These are phyloP conservation scores for Fistulifera pelliculosa DNA, from an alignment of 108 stramenopile species.

Conservation along the genomic window DNA sequence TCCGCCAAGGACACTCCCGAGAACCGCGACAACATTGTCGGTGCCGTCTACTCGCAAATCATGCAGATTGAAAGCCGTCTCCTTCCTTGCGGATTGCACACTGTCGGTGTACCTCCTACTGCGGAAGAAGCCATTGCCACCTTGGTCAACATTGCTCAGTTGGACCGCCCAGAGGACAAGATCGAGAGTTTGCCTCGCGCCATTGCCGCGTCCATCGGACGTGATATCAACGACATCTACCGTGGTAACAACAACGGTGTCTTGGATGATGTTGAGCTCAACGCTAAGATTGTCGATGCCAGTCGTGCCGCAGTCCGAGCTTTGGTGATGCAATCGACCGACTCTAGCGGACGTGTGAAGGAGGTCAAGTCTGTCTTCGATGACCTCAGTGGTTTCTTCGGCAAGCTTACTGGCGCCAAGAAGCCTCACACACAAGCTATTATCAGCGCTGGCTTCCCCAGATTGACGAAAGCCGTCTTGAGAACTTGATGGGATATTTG, in stretches of 20 bases:
- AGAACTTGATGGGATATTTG: constrained; percentile 80
- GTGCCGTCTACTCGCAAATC: constrained; percentile 85
- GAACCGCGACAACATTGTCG: constrained; percentile 77
- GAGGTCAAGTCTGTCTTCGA: constrained; percentile 88
- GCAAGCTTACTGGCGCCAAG: constrained; percentile 55
- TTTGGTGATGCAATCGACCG: constrained; percentile 83
- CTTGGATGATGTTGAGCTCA: constrained; percentile 78
- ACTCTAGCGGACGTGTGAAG: constrained; percentile 87
- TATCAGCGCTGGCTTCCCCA: constrained; percentile 81
- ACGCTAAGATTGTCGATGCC: constrained; percentile 73
- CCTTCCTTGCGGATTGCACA: constrained; percentile 94
- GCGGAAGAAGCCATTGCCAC: constrained; percentile 94
- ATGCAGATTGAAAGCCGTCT: constrained; percentile 97
- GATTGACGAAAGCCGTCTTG: constrained; percentile 70
- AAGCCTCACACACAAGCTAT: constrained; percentile 89
- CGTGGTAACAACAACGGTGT: constrained; percentile 85
- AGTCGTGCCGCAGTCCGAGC: constrained; percentile 86
- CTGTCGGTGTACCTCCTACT: constrained; percentile 92
- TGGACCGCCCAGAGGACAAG: constrained; percentile 88
- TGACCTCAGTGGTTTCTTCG: constrained; percentile 65
- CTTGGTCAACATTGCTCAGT: constrained; percentile 91
- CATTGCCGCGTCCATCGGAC: constrained; percentile 84
- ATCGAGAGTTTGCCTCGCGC: constrained; percentile 92
- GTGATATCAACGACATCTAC: constrained; percentile 94
- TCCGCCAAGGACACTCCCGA: constrained; percentile 72